phyloP scores from a whole-genome alignment of 805 yeast genomes.

The Cyberlindnera euphorbiae region DNA sequence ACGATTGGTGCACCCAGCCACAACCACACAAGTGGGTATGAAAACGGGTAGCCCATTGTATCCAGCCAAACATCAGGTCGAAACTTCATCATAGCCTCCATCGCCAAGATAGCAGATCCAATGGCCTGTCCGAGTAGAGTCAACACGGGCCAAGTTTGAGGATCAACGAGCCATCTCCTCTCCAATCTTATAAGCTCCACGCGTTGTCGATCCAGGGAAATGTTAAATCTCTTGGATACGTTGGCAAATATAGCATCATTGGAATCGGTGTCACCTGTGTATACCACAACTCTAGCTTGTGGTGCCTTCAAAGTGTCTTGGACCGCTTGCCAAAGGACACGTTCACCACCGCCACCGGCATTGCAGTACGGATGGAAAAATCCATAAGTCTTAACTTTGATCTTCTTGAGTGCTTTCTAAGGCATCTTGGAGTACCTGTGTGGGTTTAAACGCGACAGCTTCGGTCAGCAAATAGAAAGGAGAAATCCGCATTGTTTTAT shows the following conservation, averaged over 20 bases:
- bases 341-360: constrained; percentile 98
- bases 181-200: constrained; percentile 59
- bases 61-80: constrained; percentile 89
- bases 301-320: constrained; percentile 54
- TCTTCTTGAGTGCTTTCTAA: constrained; percentile 1
- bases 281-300: constrained; percentile 57
- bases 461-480: neutral
- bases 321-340: constrained; percentile 94
- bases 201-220: constrained; percentile 45
- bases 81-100: constrained; percentile 63
- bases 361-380: constrained; percentile 94
- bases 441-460: neutral
- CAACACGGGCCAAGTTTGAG: constrained; percentile 67
- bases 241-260: constrained; percentile 47
- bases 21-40: constrained; percentile 60
- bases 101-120: constrained; percentile 65
- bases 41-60: constrained; percentile 90
- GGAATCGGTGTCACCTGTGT: constrained; percentile 60
- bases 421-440: too few species aligned
- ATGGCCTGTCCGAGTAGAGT: constrained; percentile 85
- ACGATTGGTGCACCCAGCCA: constrained; percentile 68
- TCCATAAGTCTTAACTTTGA: constrained; percentile 49
- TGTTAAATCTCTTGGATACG: constrained; percentile 52
- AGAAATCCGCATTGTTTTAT: too few species aligned
- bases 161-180: constrained; percentile 58